These are phyloP conservation scores for Cladophialophora immunda DNA, from an alignment of 2,329 filamentous ascomycete species.

Conservation along the genomic window DNA sequence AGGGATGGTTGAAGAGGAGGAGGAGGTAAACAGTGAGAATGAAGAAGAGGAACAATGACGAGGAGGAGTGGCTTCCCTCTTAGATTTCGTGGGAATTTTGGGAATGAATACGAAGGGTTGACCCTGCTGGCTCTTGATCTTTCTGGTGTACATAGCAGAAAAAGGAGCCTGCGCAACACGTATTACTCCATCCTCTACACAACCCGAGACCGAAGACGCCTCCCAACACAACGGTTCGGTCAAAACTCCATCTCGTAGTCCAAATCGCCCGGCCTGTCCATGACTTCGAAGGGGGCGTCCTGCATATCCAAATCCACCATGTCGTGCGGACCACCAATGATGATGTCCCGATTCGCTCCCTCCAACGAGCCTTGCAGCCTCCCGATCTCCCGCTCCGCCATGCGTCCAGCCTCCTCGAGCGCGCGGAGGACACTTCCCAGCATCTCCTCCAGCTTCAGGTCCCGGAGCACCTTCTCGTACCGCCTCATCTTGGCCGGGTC, in stretches of 20 bases:
- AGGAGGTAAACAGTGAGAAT: too few relatives aligned
- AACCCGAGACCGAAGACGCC: too few relatives aligned
- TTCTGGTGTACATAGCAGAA: too few relatives aligned
- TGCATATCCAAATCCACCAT: constrained; percentile 21
- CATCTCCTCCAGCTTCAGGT: constrained; percentile 70
- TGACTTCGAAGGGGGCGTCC: constrained; percentile 30
- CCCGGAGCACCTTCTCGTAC: constrained; percentile 58
- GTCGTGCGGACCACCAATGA: not conserved
- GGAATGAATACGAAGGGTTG: too few relatives aligned
- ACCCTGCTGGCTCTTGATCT: too few relatives aligned
- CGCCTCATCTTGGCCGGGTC: constrained; percentile 40
- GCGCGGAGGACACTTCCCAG: constrained; percentile 65
- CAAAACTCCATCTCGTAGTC: constrained; percentile 34
- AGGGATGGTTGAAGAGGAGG: too few relatives aligned
- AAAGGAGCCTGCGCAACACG: too few relatives aligned
- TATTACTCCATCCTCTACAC: too few relatives aligned
- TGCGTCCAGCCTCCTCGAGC: constrained; percentile 64
- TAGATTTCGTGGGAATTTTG: too few relatives aligned
- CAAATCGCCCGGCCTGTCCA: constrained; percentile 4
- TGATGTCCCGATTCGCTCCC: not conserved
- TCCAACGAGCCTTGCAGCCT: constrained; percentile 31
- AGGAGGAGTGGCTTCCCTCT: too few relatives aligned
- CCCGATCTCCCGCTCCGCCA: constrained; percentile 60
- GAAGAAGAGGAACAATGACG: too few relatives aligned
- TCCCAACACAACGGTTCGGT: too few relatives aligned